phyloP scores from a whole-genome alignment of 805 yeast genomes.

The Cyberlindnera misumaiensis region DNA sequence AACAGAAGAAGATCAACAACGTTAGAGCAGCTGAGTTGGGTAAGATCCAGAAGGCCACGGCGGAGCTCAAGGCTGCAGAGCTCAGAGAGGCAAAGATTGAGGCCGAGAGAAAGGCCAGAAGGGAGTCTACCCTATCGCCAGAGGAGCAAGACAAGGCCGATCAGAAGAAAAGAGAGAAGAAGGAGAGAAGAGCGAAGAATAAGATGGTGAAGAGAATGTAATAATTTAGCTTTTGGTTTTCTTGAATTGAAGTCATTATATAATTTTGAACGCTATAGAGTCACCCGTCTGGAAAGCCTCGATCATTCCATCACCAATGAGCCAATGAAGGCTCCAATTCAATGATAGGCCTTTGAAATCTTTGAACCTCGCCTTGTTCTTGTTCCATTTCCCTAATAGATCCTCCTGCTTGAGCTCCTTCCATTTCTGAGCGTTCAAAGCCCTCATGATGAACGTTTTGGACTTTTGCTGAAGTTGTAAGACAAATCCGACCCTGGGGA shows the following conservation, averaged over 20 bases:
- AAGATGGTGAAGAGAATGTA: conserved; percentile 20
- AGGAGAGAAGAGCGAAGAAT: conserved; percentile 70
- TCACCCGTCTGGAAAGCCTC: conserved; percentile 49
- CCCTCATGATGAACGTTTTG: conserved; percentile 36
- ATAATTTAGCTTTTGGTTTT: neutral
- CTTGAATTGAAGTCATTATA: conserved; percentile 1
- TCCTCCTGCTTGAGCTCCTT: conserved; percentile 38
- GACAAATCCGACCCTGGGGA: conserved; percentile 46
- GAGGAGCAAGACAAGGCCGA: conserved; percentile 77
- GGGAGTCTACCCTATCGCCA: conserved; percentile 51
- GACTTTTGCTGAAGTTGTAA: conserved; percentile 39
- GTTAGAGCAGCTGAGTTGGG: conserved; percentile 69
- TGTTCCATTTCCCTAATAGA: conserved; percentile 39
- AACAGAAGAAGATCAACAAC: conserved; percentile 66
- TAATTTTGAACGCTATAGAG: conserved; percentile 24
- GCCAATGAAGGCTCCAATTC: conserved; percentile 43
- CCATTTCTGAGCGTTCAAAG: conserved; percentile 30
- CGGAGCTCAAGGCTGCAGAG: conserved; percentile 59
- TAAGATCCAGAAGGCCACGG: conserved; percentile 65
- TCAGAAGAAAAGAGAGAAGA: conserved; percentile 74
- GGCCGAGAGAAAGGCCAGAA: conserved; percentile 58
- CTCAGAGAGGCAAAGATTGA: conserved; percentile 65
- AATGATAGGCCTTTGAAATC: conserved; percentile 47
- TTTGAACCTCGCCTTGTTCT: conserved; percentile 34
- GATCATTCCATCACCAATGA: conserved; percentile 44